Evolutionary conservation across 495 filamentous ascomycete genomes (phyloP).

Genomic region (Symbiotaphrina buchneri): DNA sequence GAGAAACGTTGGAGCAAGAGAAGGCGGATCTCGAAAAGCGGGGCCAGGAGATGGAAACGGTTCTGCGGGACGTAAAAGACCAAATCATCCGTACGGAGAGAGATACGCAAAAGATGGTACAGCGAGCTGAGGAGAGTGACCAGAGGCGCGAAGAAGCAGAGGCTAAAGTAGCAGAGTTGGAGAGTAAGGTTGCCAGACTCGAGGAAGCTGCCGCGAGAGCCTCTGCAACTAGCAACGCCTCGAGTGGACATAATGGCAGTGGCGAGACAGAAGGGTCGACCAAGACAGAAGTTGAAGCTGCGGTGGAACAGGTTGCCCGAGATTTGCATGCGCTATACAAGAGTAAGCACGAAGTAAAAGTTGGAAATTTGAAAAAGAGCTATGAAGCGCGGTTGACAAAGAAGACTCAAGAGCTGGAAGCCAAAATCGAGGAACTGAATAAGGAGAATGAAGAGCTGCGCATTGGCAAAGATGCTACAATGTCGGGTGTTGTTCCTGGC

Average conservation of each 20-base stretch:
- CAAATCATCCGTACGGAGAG: slow-evolving; percentile 56
- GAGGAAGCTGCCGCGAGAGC: slow-evolving; percentile 17
- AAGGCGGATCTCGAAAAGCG: slow-evolving; percentile 65
- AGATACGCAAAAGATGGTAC: slow-evolving; percentile 51
- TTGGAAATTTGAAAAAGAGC: slow-evolving; percentile 80
- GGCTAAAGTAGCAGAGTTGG: slow-evolving; percentile 31
- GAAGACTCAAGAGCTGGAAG: slow-evolving; percentile 52
- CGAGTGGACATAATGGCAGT: slow-evolving; percentile 61
- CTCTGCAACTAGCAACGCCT: slow-evolving; percentile 2
- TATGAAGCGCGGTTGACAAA: slow-evolving; percentile 83
- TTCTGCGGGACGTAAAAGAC: slow-evolving; percentile 54
- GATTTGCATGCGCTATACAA: slow-evolving; percentile 92
- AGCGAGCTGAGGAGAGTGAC: slow-evolving; percentile 52
- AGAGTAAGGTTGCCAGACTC: slow-evolving; percentile 48
- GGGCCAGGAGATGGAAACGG: slow-evolving; percentile 62
- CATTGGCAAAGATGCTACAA: slow-evolving; percentile 36
- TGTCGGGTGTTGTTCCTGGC: slow-evolving; percentile 31
- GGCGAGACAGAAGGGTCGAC: slow-evolving; percentile 65
- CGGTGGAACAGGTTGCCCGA: slow-evolving; percentile 73
- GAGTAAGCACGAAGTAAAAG: slow-evolving; percentile 87
- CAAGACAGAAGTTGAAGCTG: slow-evolving; percentile 43
- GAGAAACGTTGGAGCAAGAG: slow-evolving; percentile 51
- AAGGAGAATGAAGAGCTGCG: slow-evolving; percentile 55
- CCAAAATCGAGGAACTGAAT: slow-evolving; percentile 36
- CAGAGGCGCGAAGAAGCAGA: slow-evolving; percentile 40